phyloP scores from a whole-genome alignment of 2,329 filamentous ascomycete genomes.

The Xylariales sp. region DNA sequence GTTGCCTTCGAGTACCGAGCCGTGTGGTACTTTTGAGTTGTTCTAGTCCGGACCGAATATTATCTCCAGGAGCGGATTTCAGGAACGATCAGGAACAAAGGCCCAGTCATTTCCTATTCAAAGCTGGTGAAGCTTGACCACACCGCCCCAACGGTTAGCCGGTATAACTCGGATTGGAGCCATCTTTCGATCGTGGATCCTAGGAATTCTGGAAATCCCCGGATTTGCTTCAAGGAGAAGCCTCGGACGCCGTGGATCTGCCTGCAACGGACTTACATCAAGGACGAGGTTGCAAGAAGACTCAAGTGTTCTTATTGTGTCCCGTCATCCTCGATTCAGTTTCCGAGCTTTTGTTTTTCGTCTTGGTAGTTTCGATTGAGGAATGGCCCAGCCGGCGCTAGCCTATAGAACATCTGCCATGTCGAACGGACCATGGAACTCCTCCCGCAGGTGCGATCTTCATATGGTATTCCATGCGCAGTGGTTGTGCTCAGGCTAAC shows the following conservation, averaged over 20 bases:
- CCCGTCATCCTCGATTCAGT: constrained; percentile 10
- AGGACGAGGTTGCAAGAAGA: not conserved
- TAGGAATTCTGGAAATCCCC: constrained; percentile 8
- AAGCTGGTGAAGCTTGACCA: constrained; percentile 2
- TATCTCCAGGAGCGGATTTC: constrained; percentile 4
- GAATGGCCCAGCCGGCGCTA: constrained; percentile 22
- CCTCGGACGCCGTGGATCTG: constrained; percentile 1
- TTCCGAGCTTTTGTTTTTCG: constrained; percentile 9
- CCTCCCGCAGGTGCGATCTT: constrained; percentile 47
- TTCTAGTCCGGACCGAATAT: constrained; percentile 1
- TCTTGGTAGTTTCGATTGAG: constrained; percentile 5
- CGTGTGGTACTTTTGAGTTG: not conserved
- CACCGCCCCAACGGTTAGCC: constrained; percentile 11
- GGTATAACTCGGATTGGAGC: constrained; percentile 13
- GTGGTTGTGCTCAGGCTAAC: constrained; percentile 19
- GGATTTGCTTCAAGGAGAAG: constrained; percentile 7
- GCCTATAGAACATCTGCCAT: constrained; percentile 40
- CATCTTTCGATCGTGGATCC: constrained; percentile 9
- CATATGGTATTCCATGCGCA: not conserved
- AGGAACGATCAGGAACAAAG: not conserved
- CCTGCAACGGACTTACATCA: constrained; percentile 5
- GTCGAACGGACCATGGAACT: constrained; percentile 44
- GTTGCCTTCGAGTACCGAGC: constrained; percentile 7
- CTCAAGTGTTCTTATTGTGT: constrained; percentile 7
- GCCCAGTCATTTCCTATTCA: constrained; percentile 3